Conservation (phyloP, 2,329 filamentous ascomycete species). For the Thelonectria olida region DNA sequence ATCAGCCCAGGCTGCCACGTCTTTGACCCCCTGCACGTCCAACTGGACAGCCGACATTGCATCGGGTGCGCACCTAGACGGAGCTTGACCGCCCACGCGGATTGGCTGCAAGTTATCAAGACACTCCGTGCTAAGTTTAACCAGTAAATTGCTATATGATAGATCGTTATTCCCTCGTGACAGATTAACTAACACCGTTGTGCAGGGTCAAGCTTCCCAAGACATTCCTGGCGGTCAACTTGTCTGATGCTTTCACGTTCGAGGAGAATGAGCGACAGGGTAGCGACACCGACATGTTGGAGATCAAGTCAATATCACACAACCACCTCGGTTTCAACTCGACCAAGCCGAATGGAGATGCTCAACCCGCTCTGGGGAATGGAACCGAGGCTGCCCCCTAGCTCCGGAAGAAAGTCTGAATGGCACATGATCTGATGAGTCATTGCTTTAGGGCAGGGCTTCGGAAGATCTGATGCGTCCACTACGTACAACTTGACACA, state of each 20-base stretch:
- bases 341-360: conserved; percentile 23
- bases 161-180: conserved; percentile 17
- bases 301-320: conserved; percentile 54
- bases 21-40: conserved; percentile 94
- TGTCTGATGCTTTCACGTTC: conserved; percentile 70
- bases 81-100: conserved; percentile 87
- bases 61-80: conserved; percentile 93
- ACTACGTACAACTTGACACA: not conserved
- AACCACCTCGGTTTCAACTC: conserved; percentile 40
- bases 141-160: conserved; percentile 67
- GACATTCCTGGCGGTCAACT: conserved; percentile 71
- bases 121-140: conserved; percentile 95
- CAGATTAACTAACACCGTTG: conserved; percentile 28
- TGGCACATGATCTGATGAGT: conserved; percentile 22
- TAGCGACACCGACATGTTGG: conserved; percentile 57
- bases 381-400: conserved; percentile 34
- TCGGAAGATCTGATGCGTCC: conserved; percentile 3
- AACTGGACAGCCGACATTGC: conserved; percentile 94
- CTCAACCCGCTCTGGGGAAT: conserved; percentile 22
- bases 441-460: conserved; percentile 11
- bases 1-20: conserved; percentile 97
- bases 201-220: conserved; percentile 71
- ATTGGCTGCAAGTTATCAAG: conserved; percentile 98
- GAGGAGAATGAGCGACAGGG: conserved; percentile 64
- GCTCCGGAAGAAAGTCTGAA: conserved; percentile 5